Conservation (phyloP, 495 filamentous ascomycete genomes). For the Hypoxylon lienhwacheense region DNA sequence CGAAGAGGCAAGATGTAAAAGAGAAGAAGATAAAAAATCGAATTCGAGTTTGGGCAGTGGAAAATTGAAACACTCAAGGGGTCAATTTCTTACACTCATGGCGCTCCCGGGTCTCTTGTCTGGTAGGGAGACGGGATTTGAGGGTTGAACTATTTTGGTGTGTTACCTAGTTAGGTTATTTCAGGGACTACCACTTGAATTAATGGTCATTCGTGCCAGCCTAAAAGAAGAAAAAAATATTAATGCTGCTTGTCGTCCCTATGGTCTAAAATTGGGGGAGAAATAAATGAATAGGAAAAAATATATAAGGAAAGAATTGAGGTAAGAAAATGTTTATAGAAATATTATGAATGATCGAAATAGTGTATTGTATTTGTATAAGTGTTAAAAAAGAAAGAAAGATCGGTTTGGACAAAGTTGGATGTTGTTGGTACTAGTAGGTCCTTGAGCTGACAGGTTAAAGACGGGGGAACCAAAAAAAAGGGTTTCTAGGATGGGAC, state of each 20-base stretch:
- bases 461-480: conserved; percentile 18
- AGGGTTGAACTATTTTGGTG: no score
- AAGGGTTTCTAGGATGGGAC: conserved; percentile 20
- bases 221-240: no score
- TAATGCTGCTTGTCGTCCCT: conserved; percentile 1
- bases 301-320: background rate
- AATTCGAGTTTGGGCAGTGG: conserved; percentile 12
- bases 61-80: conserved; percentile 35
- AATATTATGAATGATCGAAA: conserved; percentile 35
- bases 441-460: conserved; percentile 24
- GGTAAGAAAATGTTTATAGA: conserved; percentile 24
- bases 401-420: conserved; percentile 12
- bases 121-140: conserved; percentile 27
- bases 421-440: conserved; percentile 7
- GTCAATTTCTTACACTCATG: conserved; percentile 53
- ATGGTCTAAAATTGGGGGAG: no score
- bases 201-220: no score
- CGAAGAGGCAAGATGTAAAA: no score
- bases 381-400: conserved; percentile 9
- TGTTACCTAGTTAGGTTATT: no score
- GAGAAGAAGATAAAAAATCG: conserved; percentile 10
- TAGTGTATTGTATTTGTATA: conserved; percentile 1
- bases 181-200: no score
- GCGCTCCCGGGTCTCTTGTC: conserved; percentile 28
- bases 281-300: background rate